Evolutionary conservation across 108 stramenopile genomes (phyloP).

Genomic region (Cyclotella choctawhatcheeana): DNA sequence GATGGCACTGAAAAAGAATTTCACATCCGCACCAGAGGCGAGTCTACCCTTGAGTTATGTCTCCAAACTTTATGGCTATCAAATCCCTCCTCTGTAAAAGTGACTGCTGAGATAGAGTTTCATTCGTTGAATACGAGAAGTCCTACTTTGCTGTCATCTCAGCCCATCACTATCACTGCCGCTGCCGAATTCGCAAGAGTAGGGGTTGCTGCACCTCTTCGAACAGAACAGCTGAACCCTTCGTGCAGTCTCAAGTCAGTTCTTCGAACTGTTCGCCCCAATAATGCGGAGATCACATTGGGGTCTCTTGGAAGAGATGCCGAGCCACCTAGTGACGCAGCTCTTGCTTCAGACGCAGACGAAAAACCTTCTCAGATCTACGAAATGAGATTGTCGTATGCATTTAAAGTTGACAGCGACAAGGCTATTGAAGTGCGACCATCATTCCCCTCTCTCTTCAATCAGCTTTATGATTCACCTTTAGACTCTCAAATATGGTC

Average conservation of each 20-base stretch:
- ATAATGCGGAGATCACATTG: conserved; percentile 15
- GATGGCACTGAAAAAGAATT: conserved; percentile 38
- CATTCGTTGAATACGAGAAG: conserved; percentile 33
- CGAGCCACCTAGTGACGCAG: conserved; percentile 49
- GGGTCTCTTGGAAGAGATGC: conserved; percentile 33
- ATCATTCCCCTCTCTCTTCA: conserved; percentile 31
- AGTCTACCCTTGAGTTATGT: conserved; percentile 51
- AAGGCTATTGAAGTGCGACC: conserved; percentile 39
- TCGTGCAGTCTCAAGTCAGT: conserved; percentile 33
- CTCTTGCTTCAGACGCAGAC: conserved; percentile 17
- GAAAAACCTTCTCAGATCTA: conserved; percentile 32
- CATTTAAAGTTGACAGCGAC: conserved; percentile 38
- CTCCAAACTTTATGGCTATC: conserved; percentile 48
- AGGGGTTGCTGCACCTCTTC: conserved; percentile 37
- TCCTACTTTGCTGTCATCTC: conserved; percentile 37
- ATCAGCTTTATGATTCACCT: conserved; percentile 53
- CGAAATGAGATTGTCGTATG: conserved; percentile 37
- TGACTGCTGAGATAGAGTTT: conserved; percentile 40
- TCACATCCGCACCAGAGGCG: conserved; percentile 38
- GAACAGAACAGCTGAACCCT: conserved; percentile 45
- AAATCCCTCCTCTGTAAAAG: conserved; percentile 34
- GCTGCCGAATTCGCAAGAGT: conserved; percentile 43
- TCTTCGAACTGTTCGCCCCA: conserved; percentile 42
- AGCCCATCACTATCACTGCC: conserved; percentile 36
- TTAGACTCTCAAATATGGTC: conserved; percentile 52